These are phyloP conservation scores for Mycena chlorophos DNA, from an alignment of 768 basidiomycete genomes.

Conservation along the genomic window DNA sequence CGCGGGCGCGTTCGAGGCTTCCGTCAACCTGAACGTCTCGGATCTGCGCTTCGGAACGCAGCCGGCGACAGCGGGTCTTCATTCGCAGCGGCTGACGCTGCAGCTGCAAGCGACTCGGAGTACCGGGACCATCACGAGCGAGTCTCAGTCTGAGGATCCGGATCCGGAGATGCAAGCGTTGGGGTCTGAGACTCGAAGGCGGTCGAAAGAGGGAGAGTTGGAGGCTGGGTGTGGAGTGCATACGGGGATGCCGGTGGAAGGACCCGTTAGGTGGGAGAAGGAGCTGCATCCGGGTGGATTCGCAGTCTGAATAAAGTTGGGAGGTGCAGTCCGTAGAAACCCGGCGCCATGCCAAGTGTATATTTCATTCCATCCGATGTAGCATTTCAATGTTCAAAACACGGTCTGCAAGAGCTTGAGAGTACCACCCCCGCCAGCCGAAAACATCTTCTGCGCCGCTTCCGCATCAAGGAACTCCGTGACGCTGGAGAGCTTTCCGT, in stretches of 20 bases:
- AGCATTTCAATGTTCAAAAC: neutral
- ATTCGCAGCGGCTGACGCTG: neutral
- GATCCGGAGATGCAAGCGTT: too few relatives aligned
- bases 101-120: neutral
- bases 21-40: neutral
- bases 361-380: neutral
- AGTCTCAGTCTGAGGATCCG: neutral
- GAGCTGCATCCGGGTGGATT: neutral
- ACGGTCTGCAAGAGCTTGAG: neutral
- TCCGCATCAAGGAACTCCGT: neutral
- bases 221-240: too few relatives aligned
- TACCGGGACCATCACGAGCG: neutral
- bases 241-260: too few relatives aligned
- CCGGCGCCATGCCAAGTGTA: too few relatives aligned
- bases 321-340: too few relatives aligned
- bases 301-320: too few relatives aligned
- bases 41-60: neutral
- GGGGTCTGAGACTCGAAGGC: too few relatives aligned
- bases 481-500: neutral
- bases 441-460: neutral
- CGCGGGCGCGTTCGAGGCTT: neutral
- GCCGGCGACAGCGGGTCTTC: neutral
- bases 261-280: neutral
- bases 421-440: neutral
- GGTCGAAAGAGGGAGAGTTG: too few relatives aligned